Percentiles rank a stretch among this genome's conserved stretches.
phyloP scores from a whole-genome alignment of 1,139 yeast species.

The Lodderomyces beijingensis region DNA sequence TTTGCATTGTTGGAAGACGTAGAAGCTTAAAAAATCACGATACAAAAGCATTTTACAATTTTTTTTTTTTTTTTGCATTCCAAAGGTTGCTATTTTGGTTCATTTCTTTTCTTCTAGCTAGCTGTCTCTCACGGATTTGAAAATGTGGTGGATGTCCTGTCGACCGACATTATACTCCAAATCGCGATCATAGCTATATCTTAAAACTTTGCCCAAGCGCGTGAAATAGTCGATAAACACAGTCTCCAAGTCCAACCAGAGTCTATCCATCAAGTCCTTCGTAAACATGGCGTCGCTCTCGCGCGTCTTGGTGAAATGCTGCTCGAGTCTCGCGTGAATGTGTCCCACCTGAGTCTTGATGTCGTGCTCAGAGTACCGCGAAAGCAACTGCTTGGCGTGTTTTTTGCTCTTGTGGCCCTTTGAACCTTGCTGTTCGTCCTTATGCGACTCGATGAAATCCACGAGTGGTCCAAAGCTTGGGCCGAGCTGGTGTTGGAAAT shows the following conservation, averaged over 20 bases:
- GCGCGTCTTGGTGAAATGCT: conserved; percentile 39
- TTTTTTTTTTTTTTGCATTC: not conserved
- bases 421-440: not conserved
- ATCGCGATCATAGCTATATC: conserved; percentile 35
- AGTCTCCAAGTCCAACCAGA: conserved; percentile 41
- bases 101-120: not conserved
- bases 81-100: not conserved
- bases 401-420: conserved; percentile 2
- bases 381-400: conserved; percentile 2
- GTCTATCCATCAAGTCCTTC: conserved; percentile 41
- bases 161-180: conserved; percentile 34
- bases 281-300: conserved; percentile 34
- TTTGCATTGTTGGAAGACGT: conserved; percentile 49
- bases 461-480: conserved; percentile 56
- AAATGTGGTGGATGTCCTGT: conserved; percentile 33
- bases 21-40: conserved; percentile 33
- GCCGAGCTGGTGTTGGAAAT: conserved; percentile 44
- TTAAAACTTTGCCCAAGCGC: conserved; percentile 35
- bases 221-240: conserved; percentile 33
- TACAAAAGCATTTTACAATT: conserved; percentile 1
- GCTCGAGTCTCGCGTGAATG: conserved; percentile 53
- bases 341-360: conserved; percentile 52
- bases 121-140: conserved; percentile 18
- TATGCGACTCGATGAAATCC: conserved; percentile 47
- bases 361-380: conserved; percentile 56